phyloP scores from a whole-genome alignment of 768 basidiomycete species.

The Tricholoma sp. region DNA sequence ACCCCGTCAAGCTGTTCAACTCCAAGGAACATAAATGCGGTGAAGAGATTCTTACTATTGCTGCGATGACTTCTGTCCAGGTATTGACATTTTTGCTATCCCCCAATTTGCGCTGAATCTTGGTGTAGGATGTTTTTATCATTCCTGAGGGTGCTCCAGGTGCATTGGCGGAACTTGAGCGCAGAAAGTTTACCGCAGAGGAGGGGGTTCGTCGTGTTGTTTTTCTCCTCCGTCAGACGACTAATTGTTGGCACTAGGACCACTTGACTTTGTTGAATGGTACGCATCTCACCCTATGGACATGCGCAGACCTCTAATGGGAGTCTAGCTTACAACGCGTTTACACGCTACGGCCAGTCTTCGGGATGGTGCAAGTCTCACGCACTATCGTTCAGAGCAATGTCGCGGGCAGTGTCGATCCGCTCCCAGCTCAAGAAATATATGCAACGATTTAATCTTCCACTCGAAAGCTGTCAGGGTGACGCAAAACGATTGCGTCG shows the following conservation, averaged over 20 bases:
- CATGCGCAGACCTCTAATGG: neutral
- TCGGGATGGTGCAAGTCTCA: constrained; percentile 93
- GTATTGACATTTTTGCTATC: constrained; percentile 25
- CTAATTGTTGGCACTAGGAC: constrained; percentile 49
- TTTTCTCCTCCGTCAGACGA: neutral
- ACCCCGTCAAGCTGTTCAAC: constrained; percentile 61
- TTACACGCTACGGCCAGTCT: constrained; percentile 75
- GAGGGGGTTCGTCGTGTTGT: constrained; percentile 68
- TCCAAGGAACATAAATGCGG: constrained; percentile 87
- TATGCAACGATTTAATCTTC: constrained; percentile 83
- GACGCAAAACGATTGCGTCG: constrained; percentile 78
- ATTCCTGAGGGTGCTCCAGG: constrained; percentile 83
- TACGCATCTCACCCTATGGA: constrained; percentile 20
- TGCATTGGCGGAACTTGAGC: constrained; percentile 85
- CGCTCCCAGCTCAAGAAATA: constrained; percentile 94
- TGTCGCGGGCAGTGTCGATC: constrained; percentile 93
- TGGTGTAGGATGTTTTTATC: constrained; percentile 76
- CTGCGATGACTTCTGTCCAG: constrained; percentile 93
- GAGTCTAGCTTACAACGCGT: constrained; percentile 83
- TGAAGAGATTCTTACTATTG: constrained; percentile 93
- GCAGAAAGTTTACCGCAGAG: constrained; percentile 95
- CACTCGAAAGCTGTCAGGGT: constrained; percentile 82
- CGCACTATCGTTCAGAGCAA: constrained; percentile 87
- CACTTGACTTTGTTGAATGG: constrained; percentile 94
- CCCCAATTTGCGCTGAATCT: neutral